Percentiles rank a stretch among this genome's conserved stretches.
Evolutionary conservation across 352 stramenopile genomes (phyloP).

Genomic region (Pythium rhizo-oryzae): DNA sequence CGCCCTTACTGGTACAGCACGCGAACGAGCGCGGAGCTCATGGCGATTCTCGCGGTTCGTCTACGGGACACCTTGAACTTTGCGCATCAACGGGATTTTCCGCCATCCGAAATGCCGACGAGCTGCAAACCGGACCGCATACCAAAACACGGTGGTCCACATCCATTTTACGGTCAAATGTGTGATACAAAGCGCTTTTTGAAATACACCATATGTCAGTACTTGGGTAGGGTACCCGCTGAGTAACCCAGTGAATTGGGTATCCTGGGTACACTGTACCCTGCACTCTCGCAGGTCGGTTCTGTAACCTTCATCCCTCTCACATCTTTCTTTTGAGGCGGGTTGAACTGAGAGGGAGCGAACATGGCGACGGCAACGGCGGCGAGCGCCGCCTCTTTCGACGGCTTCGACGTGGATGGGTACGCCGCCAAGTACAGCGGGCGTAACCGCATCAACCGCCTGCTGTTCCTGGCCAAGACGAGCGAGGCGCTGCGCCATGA

Average conservation of each 20-base stretch:
- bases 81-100: slow-evolving; percentile 25
- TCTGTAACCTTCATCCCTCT: slow-evolving; percentile 1
- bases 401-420: slow-evolving; percentile 81
- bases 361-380: slow-evolving; percentile 23
- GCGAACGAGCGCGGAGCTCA: slow-evolving; percentile 38
- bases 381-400: slow-evolving; percentile 29
- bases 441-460: slow-evolving; percentile 71
- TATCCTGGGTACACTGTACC: slow-evolving; percentile 14
- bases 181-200: neutral
- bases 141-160: slow-evolving; percentile 20
- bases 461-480: slow-evolving; percentile 69
- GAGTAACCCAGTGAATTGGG: no score
- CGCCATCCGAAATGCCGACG: slow-evolving; percentile 23
- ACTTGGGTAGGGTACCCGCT: no score
- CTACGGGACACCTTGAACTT: slow-evolving; percentile 30
- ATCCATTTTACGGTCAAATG: neutral
- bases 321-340: slow-evolving; percentile 7
- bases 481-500: slow-evolving; percentile 51
- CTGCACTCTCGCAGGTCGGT: neutral
- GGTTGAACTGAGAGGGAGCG: slow-evolving; percentile 24
- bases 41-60: slow-evolving; percentile 15
- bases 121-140: slow-evolving; percentile 1
- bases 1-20: slow-evolving; percentile 43
- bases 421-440: slow-evolving; percentile 85
- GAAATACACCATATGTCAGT: no score